phyloP scores from a whole-genome alignment of 495 filamentous ascomycete species.

The Tuber aestivum region DNA sequence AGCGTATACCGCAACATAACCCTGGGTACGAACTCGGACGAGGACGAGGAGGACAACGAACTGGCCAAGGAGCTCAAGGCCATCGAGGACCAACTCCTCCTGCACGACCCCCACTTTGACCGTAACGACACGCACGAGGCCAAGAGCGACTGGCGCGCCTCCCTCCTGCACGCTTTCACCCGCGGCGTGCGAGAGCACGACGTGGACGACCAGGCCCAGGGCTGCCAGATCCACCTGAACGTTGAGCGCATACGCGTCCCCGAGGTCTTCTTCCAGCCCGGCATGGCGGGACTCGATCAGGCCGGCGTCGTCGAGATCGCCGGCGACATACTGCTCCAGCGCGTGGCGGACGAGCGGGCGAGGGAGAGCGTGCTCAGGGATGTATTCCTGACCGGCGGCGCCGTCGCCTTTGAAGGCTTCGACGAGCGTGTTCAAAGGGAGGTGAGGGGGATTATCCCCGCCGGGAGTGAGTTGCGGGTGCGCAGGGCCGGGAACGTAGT shows the following conservation, averaged over 20 bases:
- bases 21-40: conserved; percentile 61
- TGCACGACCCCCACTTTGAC: conserved; percentile 80
- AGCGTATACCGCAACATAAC: conserved; percentile 87
- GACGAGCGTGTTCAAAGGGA: conserved; percentile 73
- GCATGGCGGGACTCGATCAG: conserved; percentile 93
- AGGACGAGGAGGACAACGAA: conserved; percentile 74
- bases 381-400: conserved; percentile 92
- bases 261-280: conserved; percentile 89
- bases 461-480: conserved; percentile 58
- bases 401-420: conserved; percentile 77
- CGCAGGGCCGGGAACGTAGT: conserved; percentile 66
- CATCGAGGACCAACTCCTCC: conserved; percentile 75
- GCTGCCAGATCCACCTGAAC: conserved; percentile 86
- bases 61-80: conserved; percentile 61
- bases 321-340: conserved; percentile 73
- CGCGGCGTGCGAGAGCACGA: conserved; percentile 84
- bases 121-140: conserved; percentile 87
- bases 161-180: conserved; percentile 77
- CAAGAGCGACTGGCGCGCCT: conserved; percentile 89
- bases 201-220: conserved; percentile 68
- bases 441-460: conserved; percentile 63
- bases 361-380: conserved; percentile 66
- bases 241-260: conserved; percentile 94
- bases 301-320: conserved; percentile 87
- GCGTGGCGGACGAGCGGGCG: conserved; percentile 56